Percentiles rank a stretch among this genome's conserved stretches.
These are phyloP conservation scores for Apiospora marii DNA, from an alignment of 2,329 filamentous ascomycete species.

Conservation along the genomic window DNA sequence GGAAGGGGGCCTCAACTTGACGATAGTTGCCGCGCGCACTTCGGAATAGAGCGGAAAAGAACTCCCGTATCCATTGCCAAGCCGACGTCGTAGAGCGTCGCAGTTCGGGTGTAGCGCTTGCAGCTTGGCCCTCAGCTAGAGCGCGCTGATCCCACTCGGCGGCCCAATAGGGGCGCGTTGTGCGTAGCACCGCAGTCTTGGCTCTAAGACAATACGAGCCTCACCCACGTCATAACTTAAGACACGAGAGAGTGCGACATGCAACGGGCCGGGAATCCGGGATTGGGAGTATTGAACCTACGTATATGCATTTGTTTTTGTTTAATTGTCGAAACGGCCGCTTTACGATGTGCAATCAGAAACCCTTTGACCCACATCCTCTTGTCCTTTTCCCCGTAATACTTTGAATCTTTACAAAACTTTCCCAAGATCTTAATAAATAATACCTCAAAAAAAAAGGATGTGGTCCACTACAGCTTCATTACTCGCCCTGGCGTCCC, in stretches of 20 bases:
- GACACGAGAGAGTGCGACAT: background rate
- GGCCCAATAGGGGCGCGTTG: background rate
- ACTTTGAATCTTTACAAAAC: too few species aligned
- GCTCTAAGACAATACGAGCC: constrained; percentile 15
- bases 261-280: background rate
- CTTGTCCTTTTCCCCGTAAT: background rate
- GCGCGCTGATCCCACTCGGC: background rate
- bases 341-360: background rate
- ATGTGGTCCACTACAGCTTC: background rate
- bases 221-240: background rate
- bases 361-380: too few species aligned
- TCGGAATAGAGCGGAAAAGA: background rate
- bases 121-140: constrained; percentile 14
- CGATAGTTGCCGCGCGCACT: background rate
- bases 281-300: background rate
- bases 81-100: background rate
- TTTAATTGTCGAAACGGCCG: background rate
- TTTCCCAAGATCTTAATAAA: too few species aligned
- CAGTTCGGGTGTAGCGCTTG: constrained; percentile 10
- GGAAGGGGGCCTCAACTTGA: too few species aligned
- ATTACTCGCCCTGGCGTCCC: constrained; percentile 25
- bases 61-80: background rate
- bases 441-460: background rate
- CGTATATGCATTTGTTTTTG: background rate
- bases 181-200: constrained; percentile 7